A percentile compares a stretch with the other conserved stretches of the same genome.
phyloP scores from a whole-genome alignment of 2,329 filamentous ascomycete genomes.

The Ophioceras dolichostomum region DNA sequence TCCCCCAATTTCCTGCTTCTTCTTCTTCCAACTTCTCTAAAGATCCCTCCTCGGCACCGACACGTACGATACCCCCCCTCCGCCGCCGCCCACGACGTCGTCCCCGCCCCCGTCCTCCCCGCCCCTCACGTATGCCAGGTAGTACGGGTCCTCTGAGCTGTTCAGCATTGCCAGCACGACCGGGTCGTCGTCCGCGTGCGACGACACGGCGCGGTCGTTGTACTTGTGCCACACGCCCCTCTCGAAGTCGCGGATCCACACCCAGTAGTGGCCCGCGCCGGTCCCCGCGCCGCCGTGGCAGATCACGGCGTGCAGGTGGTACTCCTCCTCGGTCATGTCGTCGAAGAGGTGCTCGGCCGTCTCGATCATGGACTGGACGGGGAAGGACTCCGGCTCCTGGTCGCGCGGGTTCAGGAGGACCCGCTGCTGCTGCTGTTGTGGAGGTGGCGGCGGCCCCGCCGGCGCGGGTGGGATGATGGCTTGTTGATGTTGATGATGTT shows the following conservation, averaged over 20 bases:
- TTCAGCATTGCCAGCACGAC: conserved; percentile 64
- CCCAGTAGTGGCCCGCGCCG: conserved; percentile 84
- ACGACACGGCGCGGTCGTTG: conserved; percentile 75
- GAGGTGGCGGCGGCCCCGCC: no score
- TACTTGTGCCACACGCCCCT: conserved; percentile 79
- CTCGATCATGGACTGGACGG: conserved; percentile 19
- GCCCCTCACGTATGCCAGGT: conserved; percentile 20
- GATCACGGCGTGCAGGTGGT: conserved; percentile 82
- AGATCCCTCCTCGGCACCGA: no score
- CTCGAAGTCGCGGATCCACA: conserved; percentile 87
- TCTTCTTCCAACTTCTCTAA: no score
- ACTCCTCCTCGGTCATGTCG: conserved; percentile 53
- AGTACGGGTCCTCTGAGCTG: conserved; percentile 55
- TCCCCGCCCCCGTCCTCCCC: no score
- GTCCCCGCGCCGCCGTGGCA: conserved; percentile 65
- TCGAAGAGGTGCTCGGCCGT: conserved; percentile 42
- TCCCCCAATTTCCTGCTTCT: no score
- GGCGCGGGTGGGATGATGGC: not conserved
- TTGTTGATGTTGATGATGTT: no score
- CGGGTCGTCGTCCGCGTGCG: conserved; percentile 49
- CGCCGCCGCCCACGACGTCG: no score
- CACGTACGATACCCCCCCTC: no score
- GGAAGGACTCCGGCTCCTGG: not conserved
- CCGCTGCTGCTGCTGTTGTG: no score
- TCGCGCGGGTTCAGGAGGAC: not conserved